A percentile compares a stretch with the other conserved stretches of the same genome.
Evolutionary conservation across 2,329 filamentous ascomycete genomes (phyloP).

Genomic region (Xylariaceae sp.): DNA sequence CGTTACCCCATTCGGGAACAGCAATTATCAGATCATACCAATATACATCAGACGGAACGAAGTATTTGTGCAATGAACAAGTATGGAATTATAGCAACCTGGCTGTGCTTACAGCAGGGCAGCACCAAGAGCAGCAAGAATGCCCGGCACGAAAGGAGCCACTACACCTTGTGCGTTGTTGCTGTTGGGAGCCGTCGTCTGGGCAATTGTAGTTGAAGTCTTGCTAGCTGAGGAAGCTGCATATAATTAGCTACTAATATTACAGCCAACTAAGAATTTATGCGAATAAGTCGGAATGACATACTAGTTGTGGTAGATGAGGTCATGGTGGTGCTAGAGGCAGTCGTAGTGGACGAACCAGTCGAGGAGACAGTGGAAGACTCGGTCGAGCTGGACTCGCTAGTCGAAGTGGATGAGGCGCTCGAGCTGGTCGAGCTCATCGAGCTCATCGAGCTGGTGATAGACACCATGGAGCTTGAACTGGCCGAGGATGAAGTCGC

Average conservation of each 20-base stretch:
- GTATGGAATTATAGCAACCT: not conserved
- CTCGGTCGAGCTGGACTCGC: not conserved
- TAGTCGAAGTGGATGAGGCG: constrained; percentile 5
- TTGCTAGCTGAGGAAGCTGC: constrained; percentile 27
- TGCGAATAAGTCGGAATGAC: not conserved
- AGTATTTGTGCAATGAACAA: constrained; percentile 10
- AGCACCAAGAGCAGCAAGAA: constrained; percentile 35
- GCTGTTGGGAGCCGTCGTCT: constrained; percentile 34
- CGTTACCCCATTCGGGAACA: constrained; percentile 13
- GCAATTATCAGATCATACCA: constrained; percentile 14
- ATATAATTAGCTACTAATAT: constrained; percentile 13
- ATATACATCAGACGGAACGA: constrained; percentile 9
- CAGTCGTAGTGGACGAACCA: not conserved
- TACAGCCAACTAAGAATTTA: not conserved
- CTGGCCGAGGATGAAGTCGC: constrained; percentile 22
- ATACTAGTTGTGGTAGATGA: constrained; percentile 19
- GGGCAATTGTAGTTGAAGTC: constrained; percentile 23
- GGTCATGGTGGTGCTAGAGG: constrained; percentile 1
- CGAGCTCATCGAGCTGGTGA: constrained; percentile 20
- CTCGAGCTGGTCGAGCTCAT: constrained; percentile 25
- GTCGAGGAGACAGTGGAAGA: constrained; percentile 10
- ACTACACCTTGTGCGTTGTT: constrained; percentile 36
- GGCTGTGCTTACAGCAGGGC: constrained; percentile 32
- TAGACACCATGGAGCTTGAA: constrained; percentile 27
- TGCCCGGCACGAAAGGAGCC: constrained; percentile 37